Conservation (phyloP, 495 filamentous ascomycete species). For the Penicillium nucicola region DNA sequence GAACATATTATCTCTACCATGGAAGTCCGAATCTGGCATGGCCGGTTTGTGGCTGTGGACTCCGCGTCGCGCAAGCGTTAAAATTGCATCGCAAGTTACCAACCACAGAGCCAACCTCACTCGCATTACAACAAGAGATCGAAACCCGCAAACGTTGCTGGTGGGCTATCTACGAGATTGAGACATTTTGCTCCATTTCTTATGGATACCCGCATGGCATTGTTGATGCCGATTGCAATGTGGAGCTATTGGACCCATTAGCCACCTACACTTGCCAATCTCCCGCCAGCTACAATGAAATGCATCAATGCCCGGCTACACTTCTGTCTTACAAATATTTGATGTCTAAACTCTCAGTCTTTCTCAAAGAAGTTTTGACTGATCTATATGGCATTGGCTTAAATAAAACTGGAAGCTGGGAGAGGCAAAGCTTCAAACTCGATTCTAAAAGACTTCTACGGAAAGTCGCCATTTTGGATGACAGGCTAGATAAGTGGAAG, state of each 20-base stretch:
- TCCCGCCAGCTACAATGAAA: slow-evolving; percentile 6
- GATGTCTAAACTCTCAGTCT: slow-evolving; percentile 28
- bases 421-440: background rate
- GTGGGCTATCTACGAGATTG: slow-evolving; percentile 42
- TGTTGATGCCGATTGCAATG: slow-evolving; percentile 32
- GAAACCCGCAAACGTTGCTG: slow-evolving; percentile 37
- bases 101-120: background rate
- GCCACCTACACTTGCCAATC: slow-evolving; percentile 10
- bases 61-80: slow-evolving; percentile 34
- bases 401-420: background rate
- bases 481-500: slow-evolving; percentile 15
- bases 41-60: slow-evolving; percentile 36
- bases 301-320: slow-evolving; percentile 6
- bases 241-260: slow-evolving; percentile 26
- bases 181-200: slow-evolving; percentile 35
- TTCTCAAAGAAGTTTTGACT: slow-evolving; percentile 18
- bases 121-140: slow-evolving; percentile 5
- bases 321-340: slow-evolving; percentile 30
- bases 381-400: slow-evolving; percentile 23
- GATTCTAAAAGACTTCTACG: slow-evolving; percentile 8
- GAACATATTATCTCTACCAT: slow-evolving; percentile 38
- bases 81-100: slow-evolving; percentile 27
- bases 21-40: slow-evolving; percentile 32
- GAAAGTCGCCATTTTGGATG: slow-evolving; percentile 8
- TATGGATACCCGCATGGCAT: slow-evolving; percentile 37